These are phyloP conservation scores for Trichocladium uniseriatum DNA, from an alignment of 495 filamentous ascomycete species.

Conservation along the genomic window DNA sequence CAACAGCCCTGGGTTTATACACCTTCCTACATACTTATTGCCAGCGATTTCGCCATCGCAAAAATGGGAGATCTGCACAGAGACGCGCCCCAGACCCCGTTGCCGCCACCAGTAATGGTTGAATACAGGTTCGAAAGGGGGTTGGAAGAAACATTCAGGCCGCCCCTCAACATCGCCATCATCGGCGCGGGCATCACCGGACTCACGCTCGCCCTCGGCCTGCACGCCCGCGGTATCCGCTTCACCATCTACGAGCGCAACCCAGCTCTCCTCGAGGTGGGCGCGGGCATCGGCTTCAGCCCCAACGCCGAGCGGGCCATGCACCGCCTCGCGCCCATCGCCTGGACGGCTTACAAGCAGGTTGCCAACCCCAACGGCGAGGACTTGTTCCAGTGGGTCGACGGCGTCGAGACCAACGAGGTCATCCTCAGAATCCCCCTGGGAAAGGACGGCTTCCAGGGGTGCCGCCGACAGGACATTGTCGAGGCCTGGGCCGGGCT, in stretches of 20 bases:
- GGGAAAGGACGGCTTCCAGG: constrained; percentile 35
- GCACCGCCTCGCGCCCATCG: constrained; percentile 35
- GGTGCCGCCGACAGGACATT: constrained; percentile 33
- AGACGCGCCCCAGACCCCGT: too few relatives aligned
- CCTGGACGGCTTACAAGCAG: constrained; percentile 27
- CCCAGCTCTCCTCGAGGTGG: constrained; percentile 44
- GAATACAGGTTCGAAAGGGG: too few relatives aligned
- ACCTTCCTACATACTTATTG: too few relatives aligned
- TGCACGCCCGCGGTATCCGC: constrained; percentile 40
- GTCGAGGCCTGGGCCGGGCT: constrained; percentile 34
- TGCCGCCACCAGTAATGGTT: too few relatives aligned
- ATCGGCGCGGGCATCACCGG: constrained; percentile 55
- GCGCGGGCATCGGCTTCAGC: constrained; percentile 50
- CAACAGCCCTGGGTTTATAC: too few relatives aligned
- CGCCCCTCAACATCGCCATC: constrained; percentile 44
- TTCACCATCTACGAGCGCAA: constrained; percentile 51
- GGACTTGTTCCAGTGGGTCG: constrained; percentile 38
- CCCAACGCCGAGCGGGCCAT: constrained; percentile 51
- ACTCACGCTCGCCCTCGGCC: constrained; percentile 45
- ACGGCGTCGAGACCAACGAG: constrained; percentile 26
- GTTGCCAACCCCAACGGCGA: constrained; percentile 30
- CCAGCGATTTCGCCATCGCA: too few relatives aligned
- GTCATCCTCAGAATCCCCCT: constrained; percentile 28
- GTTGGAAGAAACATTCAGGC: too few relatives aligned
- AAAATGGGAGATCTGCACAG: too few relatives aligned